Evolutionary conservation across 148 eudicot species (phyloP), one percentile per base, ranked within the genome.

Genomic region (Spergularia bocconei): DNA sequence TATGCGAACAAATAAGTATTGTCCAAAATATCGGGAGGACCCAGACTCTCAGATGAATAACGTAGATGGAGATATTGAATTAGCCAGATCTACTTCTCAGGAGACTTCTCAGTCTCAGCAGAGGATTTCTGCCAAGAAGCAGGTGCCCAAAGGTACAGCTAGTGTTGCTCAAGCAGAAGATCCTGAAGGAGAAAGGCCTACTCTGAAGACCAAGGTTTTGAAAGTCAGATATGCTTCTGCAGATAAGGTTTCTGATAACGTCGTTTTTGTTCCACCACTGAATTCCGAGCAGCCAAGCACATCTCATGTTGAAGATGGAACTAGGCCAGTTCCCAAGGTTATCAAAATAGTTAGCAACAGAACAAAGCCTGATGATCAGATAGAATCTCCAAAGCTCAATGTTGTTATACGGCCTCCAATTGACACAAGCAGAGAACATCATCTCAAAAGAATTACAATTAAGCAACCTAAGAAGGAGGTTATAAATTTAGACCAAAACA

Each of bases 1-100:
- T 77, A 95, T 95, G 97, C 83, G 93, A 77, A 95, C 99, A 47
- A 95, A 95, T 81, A 95, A 92, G 78, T 80, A 95, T 78, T 95
- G 99, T 77, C 94, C 99, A 77, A 95, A 80, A 77, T 95, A 88
- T 74, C 78, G 97, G 44, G 96, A 92, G 77, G 97, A 95, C 73
- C 54, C 85, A 36, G 96, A 89, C 29, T 65, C 87, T 68, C 91
- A 82, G 73, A 76, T 74, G 38, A 91, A 87, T 77, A 87, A 76
- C 62, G 73, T 70, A 44, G 94, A 88, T 79, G 84, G 50, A 11
- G 99, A 92, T 3, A 90, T 81, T 82, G 80, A 87, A 39, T 58
- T 77, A 1, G 78, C 61, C 50, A 95, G 79, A 80, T 73, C 88
- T 82, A 79, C 54, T 73, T 64, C 81, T 70, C 73, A 73, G 68